Percentiles rank a stretch among this genome's conserved stretches.
These are phyloP conservation scores for Trypanosoma boissoni DNA, from an alignment of 208 protist species.

Conservation along the genomic window DNA sequence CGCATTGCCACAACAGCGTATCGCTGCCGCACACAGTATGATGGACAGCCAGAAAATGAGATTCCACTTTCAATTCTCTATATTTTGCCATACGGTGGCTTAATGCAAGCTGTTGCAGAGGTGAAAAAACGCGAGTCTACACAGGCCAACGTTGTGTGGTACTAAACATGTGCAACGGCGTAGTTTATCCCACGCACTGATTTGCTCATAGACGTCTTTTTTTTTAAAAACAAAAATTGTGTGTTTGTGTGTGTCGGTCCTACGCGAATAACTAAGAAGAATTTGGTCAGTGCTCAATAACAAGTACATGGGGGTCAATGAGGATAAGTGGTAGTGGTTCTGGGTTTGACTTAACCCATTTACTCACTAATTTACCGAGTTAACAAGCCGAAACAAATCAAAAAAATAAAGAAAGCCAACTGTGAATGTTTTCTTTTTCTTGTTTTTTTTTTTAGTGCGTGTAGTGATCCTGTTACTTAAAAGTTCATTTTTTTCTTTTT, in stretches of 20 bases:
- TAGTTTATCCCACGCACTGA: not conserved
- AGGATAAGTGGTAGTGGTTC: no score
- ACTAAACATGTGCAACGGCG: conserved; percentile 20
- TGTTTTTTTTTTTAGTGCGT: no score
- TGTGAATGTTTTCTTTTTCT: no score
- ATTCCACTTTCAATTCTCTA: conserved; percentile 81
- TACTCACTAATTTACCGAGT: no score
- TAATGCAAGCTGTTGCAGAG: conserved; percentile 67
- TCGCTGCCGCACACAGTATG: conserved; percentile 81
- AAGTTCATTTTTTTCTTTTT: no score
- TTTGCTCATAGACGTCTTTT: not conserved
- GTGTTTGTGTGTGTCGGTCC: not conserved
- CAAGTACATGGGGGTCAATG: no score
- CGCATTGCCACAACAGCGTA: conserved; percentile 80
- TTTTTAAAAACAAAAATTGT: not conserved
- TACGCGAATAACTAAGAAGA: no score
- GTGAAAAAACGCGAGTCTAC: conserved; percentile 56
- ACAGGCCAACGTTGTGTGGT: conserved; percentile 49
- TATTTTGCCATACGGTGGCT: conserved; percentile 55
- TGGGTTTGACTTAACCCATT: no score
- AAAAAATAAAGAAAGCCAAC: no score
- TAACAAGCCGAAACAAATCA: no score
- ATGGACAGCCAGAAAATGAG: conserved; percentile 76
- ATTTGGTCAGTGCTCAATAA: no score
- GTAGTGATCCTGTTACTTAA: no score